Evolutionary conservation across 2,329 filamentous ascomycete species (phyloP), one percentile per base, ranked within the genome.

Genomic region (Colletotrichum gloeosporioides): DNA sequence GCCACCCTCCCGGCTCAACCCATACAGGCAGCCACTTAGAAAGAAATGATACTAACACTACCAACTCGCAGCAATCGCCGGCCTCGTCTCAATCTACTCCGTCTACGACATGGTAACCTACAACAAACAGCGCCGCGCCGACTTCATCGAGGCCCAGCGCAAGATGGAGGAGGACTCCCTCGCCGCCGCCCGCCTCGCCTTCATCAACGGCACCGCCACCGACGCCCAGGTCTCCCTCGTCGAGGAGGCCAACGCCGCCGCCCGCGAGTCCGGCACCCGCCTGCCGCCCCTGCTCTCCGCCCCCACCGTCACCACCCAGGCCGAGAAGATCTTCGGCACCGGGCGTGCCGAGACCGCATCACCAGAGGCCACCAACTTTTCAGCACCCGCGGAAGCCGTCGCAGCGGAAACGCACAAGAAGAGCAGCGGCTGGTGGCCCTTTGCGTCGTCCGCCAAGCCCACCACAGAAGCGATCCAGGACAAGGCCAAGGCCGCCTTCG

Each of bases 101-200:
- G 89, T 90, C 22, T 89, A 87, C 85, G 91, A 92, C 83, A 92
- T 92, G 91, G 86, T 92, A 76, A 86, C 87, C 70, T 90, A 90
- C 83, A 92, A 92, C 87, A 89, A 89, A 80, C 88, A 89, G 84
- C 90, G 90, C 80, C 90, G 90, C 80, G 85, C 84, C 80, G 91
- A 92, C 82, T 92, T 91, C 86, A 81, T 89, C 80, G 88, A 90
- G 75, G 86, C 90, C 71, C 90, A 92, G 81, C 87, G 87, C 82
- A 85, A 87, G 77, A 85, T 92, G 81, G 87, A 88, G 68, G 87
- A 86, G 80, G 90, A 92, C 84, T 86, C 87, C 78, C 88, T 92
- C 72, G 88, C 90, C 78, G 87, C 88, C 77, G 91, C 91, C 67
- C 90, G 91, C 34, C 84, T 92, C 22, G 90, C 91, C 76, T 92